phyloP scores from a whole-genome alignment of 768 basidiomycete genomes.

The Rhizopogon roseolus region DNA sequence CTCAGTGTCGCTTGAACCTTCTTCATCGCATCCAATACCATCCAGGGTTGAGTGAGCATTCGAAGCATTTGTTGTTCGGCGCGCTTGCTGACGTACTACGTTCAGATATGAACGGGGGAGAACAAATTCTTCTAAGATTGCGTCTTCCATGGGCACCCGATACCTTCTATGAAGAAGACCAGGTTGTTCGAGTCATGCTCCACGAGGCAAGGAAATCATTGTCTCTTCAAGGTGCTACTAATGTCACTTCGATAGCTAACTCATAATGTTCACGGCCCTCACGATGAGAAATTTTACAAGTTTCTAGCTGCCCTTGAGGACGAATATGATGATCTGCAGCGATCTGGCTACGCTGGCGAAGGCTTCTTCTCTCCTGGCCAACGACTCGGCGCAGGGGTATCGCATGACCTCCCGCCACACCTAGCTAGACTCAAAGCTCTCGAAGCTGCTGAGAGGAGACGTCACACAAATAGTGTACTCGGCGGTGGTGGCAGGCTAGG shows the following conservation, averaged over 20 bases:
- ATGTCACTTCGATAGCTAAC: conserved; percentile 53
- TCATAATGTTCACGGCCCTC: conserved; percentile 85
- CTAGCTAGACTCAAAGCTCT: conserved; percentile 64
- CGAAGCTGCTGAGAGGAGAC: conserved; percentile 76
- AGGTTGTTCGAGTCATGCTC: conserved; percentile 80
- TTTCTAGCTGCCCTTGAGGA: conserved; percentile 70
- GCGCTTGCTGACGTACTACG: neutral
- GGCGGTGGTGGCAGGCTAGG: conserved; percentile 59
- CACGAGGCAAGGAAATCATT: conserved; percentile 60
- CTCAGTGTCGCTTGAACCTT: conserved; percentile 1
- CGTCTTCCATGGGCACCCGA: conserved; percentile 65
- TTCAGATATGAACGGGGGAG: conserved; percentile 71
- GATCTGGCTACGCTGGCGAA: conserved; percentile 84
- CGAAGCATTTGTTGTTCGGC: conserved; percentile 1
- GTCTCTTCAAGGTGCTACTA: neutral
- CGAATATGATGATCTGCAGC: conserved; percentile 76
- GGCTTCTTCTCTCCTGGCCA: conserved; percentile 82
- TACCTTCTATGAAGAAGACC: conserved; percentile 71
- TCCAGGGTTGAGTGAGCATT: conserved; percentile 34
- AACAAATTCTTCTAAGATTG: conserved; percentile 80
- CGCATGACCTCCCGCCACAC: conserved; percentile 64
- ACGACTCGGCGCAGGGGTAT: conserved; percentile 60
- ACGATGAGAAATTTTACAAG: conserved; percentile 82
- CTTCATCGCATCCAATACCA: neutral
- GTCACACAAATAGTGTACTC: conserved; percentile 37